Evolutionary conservation across 768 basidiomycete genomes (phyloP).

Genomic region (Lactarius pseudohatsudake): DNA sequence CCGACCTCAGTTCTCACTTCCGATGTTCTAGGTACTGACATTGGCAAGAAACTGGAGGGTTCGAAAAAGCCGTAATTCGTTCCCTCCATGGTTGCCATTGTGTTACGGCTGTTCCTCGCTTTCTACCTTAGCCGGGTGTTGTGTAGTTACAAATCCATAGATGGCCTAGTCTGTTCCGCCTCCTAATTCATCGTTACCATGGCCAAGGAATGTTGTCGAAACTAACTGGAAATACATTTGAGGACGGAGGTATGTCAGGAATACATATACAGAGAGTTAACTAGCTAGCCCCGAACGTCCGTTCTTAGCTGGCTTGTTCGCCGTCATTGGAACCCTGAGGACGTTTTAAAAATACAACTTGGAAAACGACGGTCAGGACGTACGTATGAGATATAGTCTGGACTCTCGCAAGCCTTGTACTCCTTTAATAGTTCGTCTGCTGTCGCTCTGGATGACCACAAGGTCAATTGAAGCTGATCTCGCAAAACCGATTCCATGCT

Average conservation of each 20-base stretch:
- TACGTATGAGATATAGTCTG: constrained; percentile 90
- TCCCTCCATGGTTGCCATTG: constrained; percentile 39
- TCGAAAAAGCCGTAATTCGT: constrained; percentile 66
- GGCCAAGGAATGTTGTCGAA: constrained; percentile 7
- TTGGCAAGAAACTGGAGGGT: constrained; percentile 84
- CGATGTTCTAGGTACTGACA: constrained; percentile 56
- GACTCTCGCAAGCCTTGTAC: constrained; percentile 94
- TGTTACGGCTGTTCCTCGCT: constrained; percentile 33
- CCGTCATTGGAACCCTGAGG: constrained; percentile 27
- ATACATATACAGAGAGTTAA: constrained; percentile 8
- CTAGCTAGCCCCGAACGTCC: background rate
- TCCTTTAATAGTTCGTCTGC: constrained; percentile 88
- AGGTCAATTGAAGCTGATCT: constrained; percentile 4
- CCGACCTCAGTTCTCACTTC: constrained; percentile 18
- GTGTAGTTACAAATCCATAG: constrained; percentile 27
- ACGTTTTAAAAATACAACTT: background rate
- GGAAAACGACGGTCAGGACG: constrained; percentile 33
- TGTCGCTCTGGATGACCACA: constrained; percentile 57
- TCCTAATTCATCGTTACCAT: constrained; percentile 10
- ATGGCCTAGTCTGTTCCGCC: constrained; percentile 12
- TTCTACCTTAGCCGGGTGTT: constrained; percentile 27
- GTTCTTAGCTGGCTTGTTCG: constrained; percentile 22
- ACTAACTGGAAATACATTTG: constrained; percentile 26
- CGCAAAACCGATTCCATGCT: constrained; percentile 27
- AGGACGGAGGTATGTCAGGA: background rate